Base-by-base conservation (phyloP, 2,329 filamentous ascomycete genomes). In the Fusarium neocosmosporiellum region DNA sequence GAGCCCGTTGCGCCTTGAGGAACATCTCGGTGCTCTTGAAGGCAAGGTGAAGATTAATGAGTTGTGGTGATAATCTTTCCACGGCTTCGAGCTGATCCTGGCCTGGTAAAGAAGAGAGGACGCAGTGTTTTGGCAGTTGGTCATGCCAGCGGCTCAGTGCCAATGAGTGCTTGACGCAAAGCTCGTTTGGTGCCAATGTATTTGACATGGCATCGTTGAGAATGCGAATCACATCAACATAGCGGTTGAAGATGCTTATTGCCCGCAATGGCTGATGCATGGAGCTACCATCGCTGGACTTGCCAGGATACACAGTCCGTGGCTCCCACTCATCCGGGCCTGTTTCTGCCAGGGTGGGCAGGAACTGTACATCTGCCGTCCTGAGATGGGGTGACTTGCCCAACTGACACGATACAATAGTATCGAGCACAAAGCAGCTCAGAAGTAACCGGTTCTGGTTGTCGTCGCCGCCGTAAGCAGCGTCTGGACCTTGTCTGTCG, bases 271-370 rank as follows among this genome's bases (percentile, higher is more conserved):
- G 55, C n/a, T 59, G 55, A 37, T 29, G 33, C 2, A 27, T 9
- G 55, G 55, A 59, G 55, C 33, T n/a, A 34, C 31, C 31, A 13
- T 41, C 27, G 7, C n/a, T 59, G 33, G 20, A 29, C 33, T 29
- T 29, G 33, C 36, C 55, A 41, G 29, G 55, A 22, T n/a, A 39
- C 16, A 27, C 24, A 16, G 36, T 59, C 22, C 55, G 36, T 27
- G 55, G 34, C 20, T 59, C 55, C 55, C 55, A 59, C 55, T 59
- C 55, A 29, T 59, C 55, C n/a, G 34, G 55, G 13, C 55, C 55
- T 22, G 55, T 39, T 41, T 59, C 55, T 41, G 33, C 34, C 20
- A 59, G 34, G 33, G 20, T 22, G 13, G 10, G 55, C 16, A 59
- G 33, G 36, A 41, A 59, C 24, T 29, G 20, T 24, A 59, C 36